These are phyloP conservation scores for Pholiota conissans DNA, from an alignment of 768 basidiomycete genomes.

Conservation along the genomic window DNA sequence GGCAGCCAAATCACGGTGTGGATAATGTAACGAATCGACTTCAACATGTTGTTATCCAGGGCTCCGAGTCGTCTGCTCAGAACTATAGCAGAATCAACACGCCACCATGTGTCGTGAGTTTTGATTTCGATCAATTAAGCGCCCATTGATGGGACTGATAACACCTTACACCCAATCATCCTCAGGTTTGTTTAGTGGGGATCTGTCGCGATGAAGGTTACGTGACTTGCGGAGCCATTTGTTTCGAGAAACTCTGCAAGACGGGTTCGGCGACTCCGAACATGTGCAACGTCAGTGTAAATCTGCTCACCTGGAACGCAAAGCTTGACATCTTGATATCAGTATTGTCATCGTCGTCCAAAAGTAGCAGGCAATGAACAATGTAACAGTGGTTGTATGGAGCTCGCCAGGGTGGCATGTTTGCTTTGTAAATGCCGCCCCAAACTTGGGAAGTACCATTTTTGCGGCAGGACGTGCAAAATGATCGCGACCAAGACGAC, in stretches of 20 bases:
- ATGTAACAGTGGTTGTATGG: constrained; percentile 21
- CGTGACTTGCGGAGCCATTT: constrained; percentile 27
- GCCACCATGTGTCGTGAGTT: background rate
- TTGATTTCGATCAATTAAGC: background rate
- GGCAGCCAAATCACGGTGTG: background rate
- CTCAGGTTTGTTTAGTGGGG: constrained; percentile 20
- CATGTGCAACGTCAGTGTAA: constrained; percentile 25
- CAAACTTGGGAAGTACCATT: constrained; percentile 23
- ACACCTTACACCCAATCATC: background rate
- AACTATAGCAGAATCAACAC: too few species aligned
- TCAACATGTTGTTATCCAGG: background rate
- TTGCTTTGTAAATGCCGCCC: constrained; percentile 27
- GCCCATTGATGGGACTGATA: too few species aligned
- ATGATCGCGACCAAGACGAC: constrained; percentile 20
- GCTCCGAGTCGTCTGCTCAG: background rate
- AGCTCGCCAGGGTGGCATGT: constrained; percentile 25
- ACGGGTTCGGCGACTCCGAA: constrained; percentile 18
- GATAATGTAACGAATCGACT: too few species aligned
- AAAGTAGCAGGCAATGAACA: constrained; percentile 21
- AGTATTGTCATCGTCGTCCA: constrained; percentile 29
- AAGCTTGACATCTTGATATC: background rate
- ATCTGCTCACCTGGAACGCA: background rate
- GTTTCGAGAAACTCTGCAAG: constrained; percentile 22
- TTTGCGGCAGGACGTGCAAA: constrained; percentile 27
- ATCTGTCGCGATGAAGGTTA: constrained; percentile 14